Evolutionary conservation across 768 basidiomycete genomes (phyloP).

Genomic region (Tylopilus intermedius): DNA sequence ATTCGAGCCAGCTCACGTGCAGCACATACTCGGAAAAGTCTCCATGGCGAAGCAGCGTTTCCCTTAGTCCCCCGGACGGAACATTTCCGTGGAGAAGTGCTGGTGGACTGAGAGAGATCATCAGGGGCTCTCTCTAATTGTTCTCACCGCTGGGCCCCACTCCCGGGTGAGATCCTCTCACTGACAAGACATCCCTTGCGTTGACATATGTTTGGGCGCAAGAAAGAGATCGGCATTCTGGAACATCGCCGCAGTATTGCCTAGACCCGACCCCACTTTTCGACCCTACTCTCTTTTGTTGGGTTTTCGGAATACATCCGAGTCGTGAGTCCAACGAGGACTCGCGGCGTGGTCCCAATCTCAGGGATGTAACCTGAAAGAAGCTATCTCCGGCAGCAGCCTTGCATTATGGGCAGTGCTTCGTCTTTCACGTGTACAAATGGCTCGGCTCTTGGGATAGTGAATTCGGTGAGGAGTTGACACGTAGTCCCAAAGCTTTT

Average conservation of each 20-base stretch:
- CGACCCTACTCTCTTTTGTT: conserved; percentile 63
- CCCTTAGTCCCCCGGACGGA: conserved; percentile 42
- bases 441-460: conserved; percentile 69
- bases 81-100: conserved; percentile 66
- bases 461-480: conserved; percentile 34
- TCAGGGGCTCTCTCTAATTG: conserved; percentile 63
- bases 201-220: conserved; percentile 41
- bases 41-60: conserved; percentile 32
- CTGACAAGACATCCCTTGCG: not conserved
- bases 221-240: conserved; percentile 80
- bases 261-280: conserved; percentile 75
- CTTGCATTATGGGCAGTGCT: conserved; percentile 11
- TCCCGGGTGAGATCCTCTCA: conserved; percentile 39
- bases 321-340: conserved; percentile 83
- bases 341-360: conserved; percentile 64
- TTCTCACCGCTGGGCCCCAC: conserved; percentile 62
- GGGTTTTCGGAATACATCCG: conserved; percentile 79
- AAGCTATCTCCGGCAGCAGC: conserved; percentile 26
- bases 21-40: conserved; percentile 22
- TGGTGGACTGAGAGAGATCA: conserved; percentile 70
- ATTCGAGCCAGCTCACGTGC: conserved; percentile 59
- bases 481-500: not conserved
- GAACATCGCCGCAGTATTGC: conserved; percentile 53
- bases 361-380: conserved; percentile 76
- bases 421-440: conserved; percentile 36